phyloP scores from a whole-genome alignment of 2,329 filamentous ascomycete genomes.

The Fusarium sp. region DNA sequence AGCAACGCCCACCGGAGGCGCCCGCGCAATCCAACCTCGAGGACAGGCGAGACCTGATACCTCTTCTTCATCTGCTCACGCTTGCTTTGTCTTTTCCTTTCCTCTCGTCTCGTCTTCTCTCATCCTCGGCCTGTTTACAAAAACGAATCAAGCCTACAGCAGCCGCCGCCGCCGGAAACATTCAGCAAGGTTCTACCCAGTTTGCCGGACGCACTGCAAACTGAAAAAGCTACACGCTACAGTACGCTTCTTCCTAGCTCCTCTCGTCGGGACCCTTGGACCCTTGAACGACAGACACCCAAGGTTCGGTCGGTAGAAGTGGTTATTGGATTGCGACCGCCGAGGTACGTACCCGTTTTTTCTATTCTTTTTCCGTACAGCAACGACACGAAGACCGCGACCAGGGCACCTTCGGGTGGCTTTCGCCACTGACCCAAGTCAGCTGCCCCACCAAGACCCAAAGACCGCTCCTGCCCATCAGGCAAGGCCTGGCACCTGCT shows the following conservation, averaged over 20 bases:
- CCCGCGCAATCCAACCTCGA: slow-evolving; percentile 32
- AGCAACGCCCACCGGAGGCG: slow-evolving; percentile 34
- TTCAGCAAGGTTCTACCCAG: slow-evolving; percentile 9
- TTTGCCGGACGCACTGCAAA: slow-evolving; percentile 10
- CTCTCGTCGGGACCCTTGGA: slow-evolving; percentile 33
- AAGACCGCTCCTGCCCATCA: slow-evolving; percentile 29
- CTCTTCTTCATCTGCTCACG: neutral
- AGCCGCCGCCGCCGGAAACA: neutral
- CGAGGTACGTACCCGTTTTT: slow-evolving; percentile 20
- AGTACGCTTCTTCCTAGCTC: slow-evolving; percentile 24
- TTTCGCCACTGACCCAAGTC: slow-evolving; percentile 49
- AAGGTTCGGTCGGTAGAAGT: slow-evolving; percentile 10
- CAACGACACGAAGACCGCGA: slow-evolving; percentile 9
- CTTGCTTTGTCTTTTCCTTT: neutral
- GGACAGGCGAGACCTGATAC: slow-evolving; percentile 16
- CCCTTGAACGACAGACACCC: slow-evolving; percentile 30
- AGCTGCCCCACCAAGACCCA: slow-evolving; percentile 48
- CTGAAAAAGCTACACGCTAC: slow-evolving; percentile 13
- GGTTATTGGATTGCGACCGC: slow-evolving; percentile 17
- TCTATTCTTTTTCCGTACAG: slow-evolving; percentile 28
- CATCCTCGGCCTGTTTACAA: slow-evolving; percentile 6
- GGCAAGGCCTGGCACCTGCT: slow-evolving; percentile 25
- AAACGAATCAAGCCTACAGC: slow-evolving; percentile 1
- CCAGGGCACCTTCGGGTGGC: slow-evolving; percentile 39
- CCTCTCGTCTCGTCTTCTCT: neutral